These are phyloP conservation scores for Silene latifolia DNA, from an alignment of 148 eudicot species.

Conservation along the genomic window DNA sequence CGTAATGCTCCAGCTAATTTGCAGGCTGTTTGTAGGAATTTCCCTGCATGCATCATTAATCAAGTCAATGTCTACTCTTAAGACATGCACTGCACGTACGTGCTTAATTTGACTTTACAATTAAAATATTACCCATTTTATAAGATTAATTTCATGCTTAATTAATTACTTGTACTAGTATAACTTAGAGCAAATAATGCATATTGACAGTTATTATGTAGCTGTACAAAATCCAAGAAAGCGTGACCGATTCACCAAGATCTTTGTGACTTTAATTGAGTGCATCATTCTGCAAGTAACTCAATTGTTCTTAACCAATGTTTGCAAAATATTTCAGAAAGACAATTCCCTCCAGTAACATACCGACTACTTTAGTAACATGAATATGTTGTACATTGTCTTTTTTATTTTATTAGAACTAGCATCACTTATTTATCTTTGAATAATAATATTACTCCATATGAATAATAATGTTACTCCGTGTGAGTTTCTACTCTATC, in stretches of 20 bases:
- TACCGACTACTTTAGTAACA: too few relatives aligned
- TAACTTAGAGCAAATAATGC: background rate
- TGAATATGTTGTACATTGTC: too few relatives aligned
- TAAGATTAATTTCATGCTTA: conserved; percentile 2
- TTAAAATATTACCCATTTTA: background rate
- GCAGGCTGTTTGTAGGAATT: conserved; percentile 53
- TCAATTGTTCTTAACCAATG: too few relatives aligned
- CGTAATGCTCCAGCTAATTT: conserved; percentile 42
- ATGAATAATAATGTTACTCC: too few relatives aligned
- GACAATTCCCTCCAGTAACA: too few relatives aligned
- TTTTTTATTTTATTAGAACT: too few relatives aligned
- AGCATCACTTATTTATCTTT: too few relatives aligned
- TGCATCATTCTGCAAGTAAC: background rate
- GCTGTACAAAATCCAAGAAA: background rate
- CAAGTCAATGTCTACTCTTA: background rate
- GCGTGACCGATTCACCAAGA: background rate
- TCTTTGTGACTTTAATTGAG: background rate
- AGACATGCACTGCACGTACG: conserved; percentile 6
- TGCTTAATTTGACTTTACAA: background rate
- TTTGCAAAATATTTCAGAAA: too few relatives aligned
- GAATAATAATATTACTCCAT: too few relatives aligned
- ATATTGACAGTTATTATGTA: background rate
- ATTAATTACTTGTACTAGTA: background rate
- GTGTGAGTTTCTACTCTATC: too few relatives aligned
- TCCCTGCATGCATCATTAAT: conserved; percentile 38